Evolutionary conservation across 2,329 filamentous ascomycete species (phyloP).

Genomic region (Neopestalotiopsis rosae): DNA sequence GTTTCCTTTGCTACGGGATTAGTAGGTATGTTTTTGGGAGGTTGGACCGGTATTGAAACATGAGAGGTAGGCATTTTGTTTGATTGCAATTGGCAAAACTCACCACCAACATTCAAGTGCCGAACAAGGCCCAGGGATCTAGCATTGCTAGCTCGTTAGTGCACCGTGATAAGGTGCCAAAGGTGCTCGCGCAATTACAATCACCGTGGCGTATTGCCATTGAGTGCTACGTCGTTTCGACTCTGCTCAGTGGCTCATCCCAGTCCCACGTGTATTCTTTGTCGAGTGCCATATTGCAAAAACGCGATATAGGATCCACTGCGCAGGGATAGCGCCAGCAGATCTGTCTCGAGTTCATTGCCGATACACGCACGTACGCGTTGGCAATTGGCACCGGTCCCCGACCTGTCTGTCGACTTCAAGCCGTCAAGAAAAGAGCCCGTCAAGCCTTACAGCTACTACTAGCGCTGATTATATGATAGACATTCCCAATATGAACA

Average conservation of each 20-base stretch:
- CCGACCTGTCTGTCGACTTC: not conserved
- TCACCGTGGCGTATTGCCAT: not conserved
- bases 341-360: constrained; percentile 3
- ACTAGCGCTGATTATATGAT: not conserved
- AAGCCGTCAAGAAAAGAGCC: not conserved
- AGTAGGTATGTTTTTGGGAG: too few relatives aligned
- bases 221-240: not conserved
- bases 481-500: not conserved
- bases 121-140: not conserved
- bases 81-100: not conserved
- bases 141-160: too few relatives aligned
- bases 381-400: not conserved
- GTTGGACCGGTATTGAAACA: not conserved
- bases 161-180: too few relatives aligned
- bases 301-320: not conserved
- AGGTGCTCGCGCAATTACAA: not conserved
- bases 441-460: too few relatives aligned
- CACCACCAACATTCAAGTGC: not conserved
- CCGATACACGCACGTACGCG: not conserved
- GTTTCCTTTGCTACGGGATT: not conserved
- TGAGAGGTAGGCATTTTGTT: not conserved
- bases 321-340: not conserved
- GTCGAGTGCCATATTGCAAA: not conserved
- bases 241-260: not conserved
- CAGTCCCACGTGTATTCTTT: not conserved